These are phyloP conservation scores for Candida sithepensis DNA, from an alignment of 805 yeast species.

Conservation along the genomic window DNA sequence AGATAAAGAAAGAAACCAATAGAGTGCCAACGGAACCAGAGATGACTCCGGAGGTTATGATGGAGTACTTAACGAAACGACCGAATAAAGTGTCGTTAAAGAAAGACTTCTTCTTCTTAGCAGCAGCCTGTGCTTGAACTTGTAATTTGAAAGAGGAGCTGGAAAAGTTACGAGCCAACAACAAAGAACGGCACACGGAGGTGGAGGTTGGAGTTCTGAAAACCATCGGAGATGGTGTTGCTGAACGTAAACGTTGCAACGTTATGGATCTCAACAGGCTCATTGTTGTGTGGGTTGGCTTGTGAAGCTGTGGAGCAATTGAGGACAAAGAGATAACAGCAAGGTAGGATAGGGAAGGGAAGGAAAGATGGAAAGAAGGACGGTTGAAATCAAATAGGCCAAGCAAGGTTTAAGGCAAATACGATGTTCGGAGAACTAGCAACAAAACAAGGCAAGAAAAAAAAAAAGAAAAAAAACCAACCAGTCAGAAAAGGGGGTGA, in stretches of 20 bases:
- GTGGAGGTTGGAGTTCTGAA: neutral
- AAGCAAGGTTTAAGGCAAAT: too few relatives aligned
- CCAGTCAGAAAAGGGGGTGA: neutral
- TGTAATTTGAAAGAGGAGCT: neutral
- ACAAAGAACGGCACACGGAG: neutral
- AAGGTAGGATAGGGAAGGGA: neutral
- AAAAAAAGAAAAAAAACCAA: neutral
- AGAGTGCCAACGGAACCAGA: slow-evolving; percentile 39
- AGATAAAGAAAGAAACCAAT: slow-evolving; percentile 51
- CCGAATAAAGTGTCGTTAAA: slow-evolving; percentile 30
- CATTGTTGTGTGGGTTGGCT: neutral
- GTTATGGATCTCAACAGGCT: neutral
- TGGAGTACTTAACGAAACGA: slow-evolving; percentile 30
- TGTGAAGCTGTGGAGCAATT: neutral
- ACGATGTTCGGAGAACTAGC: too few relatives aligned
- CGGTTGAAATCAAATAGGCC: neutral
- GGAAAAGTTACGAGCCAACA: neutral
- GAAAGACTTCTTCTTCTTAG: slow-evolving; percentile 7
- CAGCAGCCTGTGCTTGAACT: neutral
- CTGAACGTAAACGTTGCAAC: neutral
- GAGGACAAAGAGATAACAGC: neutral
- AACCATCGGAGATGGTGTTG: neutral
- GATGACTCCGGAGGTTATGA: slow-evolving; percentile 40
- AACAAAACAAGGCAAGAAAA: too few relatives aligned
- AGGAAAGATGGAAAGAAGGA: neutral